Base-by-base conservation (phyloP, 805 yeast genomes). In the Tetrapisispora pingtungensis region DNA sequence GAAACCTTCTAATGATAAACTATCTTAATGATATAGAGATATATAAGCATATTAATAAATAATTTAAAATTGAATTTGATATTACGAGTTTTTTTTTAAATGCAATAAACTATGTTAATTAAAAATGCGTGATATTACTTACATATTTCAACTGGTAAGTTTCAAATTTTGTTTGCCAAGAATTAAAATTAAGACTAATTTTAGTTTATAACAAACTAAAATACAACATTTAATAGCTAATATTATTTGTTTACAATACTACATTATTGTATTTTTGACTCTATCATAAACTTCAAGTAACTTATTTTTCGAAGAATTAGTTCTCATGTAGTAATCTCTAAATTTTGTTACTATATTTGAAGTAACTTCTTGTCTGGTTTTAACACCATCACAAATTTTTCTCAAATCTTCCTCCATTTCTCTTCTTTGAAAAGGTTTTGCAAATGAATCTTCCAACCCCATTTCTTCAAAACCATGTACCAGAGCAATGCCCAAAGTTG, bases 391-490 rank as follows among this genome's bases (percentile, higher is more conserved):
- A 43, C 89, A 83, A 3, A 93, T 84, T 33, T 72, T 70, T 44
- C 69, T 74, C 55, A 93, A 68, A 40, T 77, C 74, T 14, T 60
- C 66, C 57, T 93, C 98, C 60, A 93, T 68, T 36, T 76, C 78
- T 43, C 82, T 79, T 44, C 99, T 69, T 47, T 93, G 64, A 53
- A 84, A 84, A 4, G 99, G 99, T 55, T 93, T 90, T 0, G 96
- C 81, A 48, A 93, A 69, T 1, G 90, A 80, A 54, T 87, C 88
- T 41, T 62, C 68, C 27, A 86, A 72, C 3, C 84, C 87, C 46
- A 93, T 76, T 36, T 74, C 72, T 45, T 85, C 88, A 61, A 93
- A 88, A 1, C 96, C 96, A 57, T 83, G 89, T 26, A 87, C 90
- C 10, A 93, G 66, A 0, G 93, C 88, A 64, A 82, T 77, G 0